These are phyloP conservation scores for Lipomyces spencermartinsiae DNA, from an alignment of 805 yeast genomes.

Conservation along the genomic window DNA sequence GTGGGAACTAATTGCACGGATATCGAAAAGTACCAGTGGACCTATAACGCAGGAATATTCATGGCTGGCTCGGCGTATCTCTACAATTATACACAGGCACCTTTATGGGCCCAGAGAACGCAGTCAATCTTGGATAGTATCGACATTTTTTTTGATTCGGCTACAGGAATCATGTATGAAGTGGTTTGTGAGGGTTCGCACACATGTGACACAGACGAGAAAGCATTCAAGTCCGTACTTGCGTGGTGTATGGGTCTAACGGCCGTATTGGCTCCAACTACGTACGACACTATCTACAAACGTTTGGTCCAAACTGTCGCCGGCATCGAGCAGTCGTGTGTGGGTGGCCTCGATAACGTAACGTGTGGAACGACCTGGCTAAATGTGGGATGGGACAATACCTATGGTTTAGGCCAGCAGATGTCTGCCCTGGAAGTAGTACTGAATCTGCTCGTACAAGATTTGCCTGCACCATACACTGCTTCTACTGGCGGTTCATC, in stretches of 20 bases:
- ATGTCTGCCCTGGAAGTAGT: constrained; percentile 79
- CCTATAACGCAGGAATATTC: constrained; percentile 85
- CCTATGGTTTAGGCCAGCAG: constrained; percentile 89
- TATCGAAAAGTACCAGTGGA: constrained; percentile 72
- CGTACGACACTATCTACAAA: constrained; percentile 46
- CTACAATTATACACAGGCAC: constrained; percentile 72
- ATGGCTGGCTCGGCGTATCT: constrained; percentile 81
- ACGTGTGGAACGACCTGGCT: constrained; percentile 91
- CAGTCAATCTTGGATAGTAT: constrained; percentile 61
- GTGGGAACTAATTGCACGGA: constrained; percentile 65
- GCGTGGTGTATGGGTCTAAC: constrained; percentile 77
- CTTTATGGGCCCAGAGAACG: constrained; percentile 70
- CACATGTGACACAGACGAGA: constrained; percentile 82
- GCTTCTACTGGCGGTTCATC: constrained; percentile 52
- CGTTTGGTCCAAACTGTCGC: constrained; percentile 57
- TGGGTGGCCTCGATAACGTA: constrained; percentile 85
- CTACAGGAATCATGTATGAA: constrained; percentile 68
- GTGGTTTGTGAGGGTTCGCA: constrained; percentile 74
- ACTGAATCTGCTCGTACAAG: constrained; percentile 43
- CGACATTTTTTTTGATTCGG: constrained; percentile 53
- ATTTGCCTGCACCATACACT: constrained; percentile 54
- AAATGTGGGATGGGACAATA: constrained; percentile 64
- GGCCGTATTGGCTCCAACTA: constrained; percentile 69
- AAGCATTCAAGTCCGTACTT: constrained; percentile 86
- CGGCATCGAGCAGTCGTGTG: constrained; percentile 75